A percentile compares a stretch with the other conserved stretches of the same genome.
Conservation (phyloP, 805 yeast species). For the Yamadazyma insecticola region DNA sequence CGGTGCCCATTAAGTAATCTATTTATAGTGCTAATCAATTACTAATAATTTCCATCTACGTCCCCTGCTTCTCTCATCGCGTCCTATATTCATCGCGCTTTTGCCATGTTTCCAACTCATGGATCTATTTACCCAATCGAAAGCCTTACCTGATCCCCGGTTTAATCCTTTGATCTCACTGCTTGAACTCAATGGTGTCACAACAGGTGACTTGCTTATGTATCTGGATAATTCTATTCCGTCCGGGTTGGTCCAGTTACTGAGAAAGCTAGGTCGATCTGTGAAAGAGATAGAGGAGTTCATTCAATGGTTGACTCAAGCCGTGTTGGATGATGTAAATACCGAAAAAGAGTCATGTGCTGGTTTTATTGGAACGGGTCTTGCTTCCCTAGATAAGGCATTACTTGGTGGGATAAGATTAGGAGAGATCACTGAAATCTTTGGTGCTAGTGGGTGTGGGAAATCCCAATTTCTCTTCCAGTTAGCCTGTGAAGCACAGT, state of each 20-base stretch:
- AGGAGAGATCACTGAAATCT: constrained; percentile 57
- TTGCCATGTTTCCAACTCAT: neutral
- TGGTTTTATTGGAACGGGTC: constrained; percentile 23
- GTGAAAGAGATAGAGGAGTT: constrained; percentile 21
- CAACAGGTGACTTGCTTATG: constrained; percentile 21
- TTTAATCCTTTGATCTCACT: constrained; percentile 14
- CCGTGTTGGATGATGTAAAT: too few species aligned
- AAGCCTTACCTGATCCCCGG: constrained; percentile 1
- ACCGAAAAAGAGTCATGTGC: constrained; percentile 1
- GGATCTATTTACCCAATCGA: constrained; percentile 3
- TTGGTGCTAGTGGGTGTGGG: constrained; percentile 83
- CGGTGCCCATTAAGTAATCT: constrained; percentile 49
- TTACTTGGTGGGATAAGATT: constrained; percentile 28
- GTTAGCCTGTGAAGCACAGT: constrained; percentile 54
- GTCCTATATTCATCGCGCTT: neutral
- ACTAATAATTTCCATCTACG: too few species aligned
- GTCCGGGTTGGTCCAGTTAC: constrained; percentile 12
- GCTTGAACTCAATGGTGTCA: constrained; percentile 19
- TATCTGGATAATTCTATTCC: constrained; percentile 4
- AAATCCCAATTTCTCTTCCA: constrained; percentile 79
- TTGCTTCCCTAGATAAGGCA: constrained; percentile 19
- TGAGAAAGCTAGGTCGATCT: constrained; percentile 21
- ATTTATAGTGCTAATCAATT: too few species aligned
- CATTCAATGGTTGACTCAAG: constrained; percentile 4
- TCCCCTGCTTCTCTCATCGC: neutral